Base-by-base conservation (phyloP, 805 yeast species). In the Danielozyma ontarioensis region DNA sequence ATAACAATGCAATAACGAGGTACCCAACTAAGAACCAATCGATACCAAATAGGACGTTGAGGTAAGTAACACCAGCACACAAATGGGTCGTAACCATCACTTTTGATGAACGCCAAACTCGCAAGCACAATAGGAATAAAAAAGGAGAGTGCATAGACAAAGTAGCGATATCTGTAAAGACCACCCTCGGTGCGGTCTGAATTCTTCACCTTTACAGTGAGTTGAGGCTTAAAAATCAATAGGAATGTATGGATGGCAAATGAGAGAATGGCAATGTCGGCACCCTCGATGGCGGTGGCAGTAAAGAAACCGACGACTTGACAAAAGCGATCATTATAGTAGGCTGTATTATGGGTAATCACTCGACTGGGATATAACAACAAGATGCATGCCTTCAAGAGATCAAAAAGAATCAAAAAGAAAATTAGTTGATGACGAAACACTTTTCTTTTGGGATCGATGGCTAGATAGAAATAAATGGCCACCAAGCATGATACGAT, bases 211-310 rank as follows among this genome's bases (percentile, higher is more conserved):
- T 64, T 69, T 37, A 69, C 65, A 21, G 57, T 51, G 17, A 65
- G 48, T 18, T 64, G 67, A 1, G 90, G 86, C 38, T 66, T 63
- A 55, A 85, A 83, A 4, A 88, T 81, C 19, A 86, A 60, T 27
- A 87, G 51, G 17, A 78, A 85, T 7, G 90, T 82, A 57, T 88
- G 96, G 12, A 87, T 58, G 2, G 96, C 95, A 59, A 88, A 83
- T 23, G 81, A 71, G 21, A 86, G 62, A 33, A 87, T 88, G 13
- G 93, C 88, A 23, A 86, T 51, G 57, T 88, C 97, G 2, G 89
- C 87, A 14, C 95, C 95, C 56, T 85, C 94, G 11, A 83, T 81
- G 15, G 86, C 71, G 25, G 79, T 68, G 3, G 89, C 84, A 1
- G 95, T 83, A 56, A 85, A 78, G 66, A 83, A 87, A 2, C 95